A percentile compares a stretch with the other conserved stretches of the same genome.
phyloP scores from a whole-genome alignment of 169 alveolate species.

The Plasmodium gallinaceum region DNA sequence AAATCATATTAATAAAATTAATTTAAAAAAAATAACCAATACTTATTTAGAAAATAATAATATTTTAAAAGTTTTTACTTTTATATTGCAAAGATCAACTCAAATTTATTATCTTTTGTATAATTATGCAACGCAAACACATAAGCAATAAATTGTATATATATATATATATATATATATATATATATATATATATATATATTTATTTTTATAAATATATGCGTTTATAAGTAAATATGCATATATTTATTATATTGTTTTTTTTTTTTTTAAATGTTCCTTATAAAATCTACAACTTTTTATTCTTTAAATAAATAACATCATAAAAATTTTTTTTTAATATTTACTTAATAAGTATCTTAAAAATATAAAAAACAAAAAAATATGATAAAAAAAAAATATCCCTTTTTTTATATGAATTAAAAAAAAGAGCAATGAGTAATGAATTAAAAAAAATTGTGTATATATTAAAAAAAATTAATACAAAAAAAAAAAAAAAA shows the following conservation, averaged over 20 bases:
- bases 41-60: constrained; percentile 50
- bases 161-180: constrained; percentile 1
- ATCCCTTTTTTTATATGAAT: too few species aligned
- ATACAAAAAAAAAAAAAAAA: too few species aligned
- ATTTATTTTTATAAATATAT: neutral
- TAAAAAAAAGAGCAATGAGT: too few species aligned
- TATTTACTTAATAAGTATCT: too few species aligned
- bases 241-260: neutral
- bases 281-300: neutral
- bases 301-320: too few species aligned
- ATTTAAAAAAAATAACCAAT: constrained; percentile 44
- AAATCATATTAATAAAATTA: constrained; percentile 55
- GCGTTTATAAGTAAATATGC: neutral
- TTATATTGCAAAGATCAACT: constrained; percentile 63
- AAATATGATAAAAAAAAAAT: too few species aligned
- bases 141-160: neutral
- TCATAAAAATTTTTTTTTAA: too few species aligned
- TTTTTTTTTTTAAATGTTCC: neutral
- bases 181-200: neutral
- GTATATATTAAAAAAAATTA: too few species aligned
- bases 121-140: constrained; percentile 18
- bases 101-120: constrained; percentile 58
- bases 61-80: constrained; percentile 49
- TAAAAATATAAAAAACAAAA: too few species aligned
- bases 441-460: too few species aligned